Base-by-base conservation (phyloP, 306 rosid genomes). In the Corylus avellana region DNA sequence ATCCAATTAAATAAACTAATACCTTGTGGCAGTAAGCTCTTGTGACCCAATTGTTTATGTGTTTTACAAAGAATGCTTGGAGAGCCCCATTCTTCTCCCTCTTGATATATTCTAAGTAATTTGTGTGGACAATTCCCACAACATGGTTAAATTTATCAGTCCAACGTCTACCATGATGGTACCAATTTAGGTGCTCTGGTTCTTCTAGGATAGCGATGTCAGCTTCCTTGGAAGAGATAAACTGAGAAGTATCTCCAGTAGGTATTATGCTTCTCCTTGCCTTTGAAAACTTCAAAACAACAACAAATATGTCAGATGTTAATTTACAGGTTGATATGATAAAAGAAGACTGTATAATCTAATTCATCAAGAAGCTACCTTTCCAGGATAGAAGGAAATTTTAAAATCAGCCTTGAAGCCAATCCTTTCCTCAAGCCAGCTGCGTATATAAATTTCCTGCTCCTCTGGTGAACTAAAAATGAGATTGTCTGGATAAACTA, bases 151-250 rank as follows among this genome's bases (percentile, higher is more conserved):
- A 95, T 84, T 93, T 95, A 82, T 93, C 97, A 0, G 96, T 91
- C 99, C 99, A 96, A 44, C 99, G 93, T 80, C 37, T 93, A 39
- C 99, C 99, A 56, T 96, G 99, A 87, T 93, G 98, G 84, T 96
- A 96, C 99, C 99, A 96, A 85, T 93, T 93, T 73, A 96, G 91
- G 75, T 96, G 99, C 81, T 96, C 97, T 29, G 99, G 99, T 84
- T 96, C 99, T 84, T 96, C 98, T 56, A 93, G 85, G 77, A 96
- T 93, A 47, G 98, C 98, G 88, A 93, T 90, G 91, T 93, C 98
- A 56, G 98, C 98, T 55, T 95, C 91, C 91, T 84, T 93, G 63
- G 92, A 93, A 9, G 94, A 94, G 78, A 95, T 87, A 84, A 95
- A 93, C 86, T 88, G 98, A 74, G 96, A 89, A 77, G 96, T 96